Evolutionary conservation across 306 rosid species (phyloP).

Genomic region (Citrullus mucosospermus): DNA sequence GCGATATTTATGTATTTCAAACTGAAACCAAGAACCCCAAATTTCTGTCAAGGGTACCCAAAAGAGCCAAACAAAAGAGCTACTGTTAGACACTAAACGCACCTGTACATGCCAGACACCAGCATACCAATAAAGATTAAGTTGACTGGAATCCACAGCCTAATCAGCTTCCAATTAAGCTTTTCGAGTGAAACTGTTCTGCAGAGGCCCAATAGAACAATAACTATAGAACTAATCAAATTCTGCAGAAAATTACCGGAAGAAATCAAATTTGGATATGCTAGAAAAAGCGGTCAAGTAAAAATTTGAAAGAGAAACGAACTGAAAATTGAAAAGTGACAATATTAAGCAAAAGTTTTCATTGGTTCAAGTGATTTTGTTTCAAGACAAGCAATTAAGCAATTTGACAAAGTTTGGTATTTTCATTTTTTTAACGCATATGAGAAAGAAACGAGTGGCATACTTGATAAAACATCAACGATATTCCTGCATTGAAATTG

Average conservation of each 20-base stretch:
- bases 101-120: constrained; percentile 84
- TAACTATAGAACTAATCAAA: constrained; percentile 56
- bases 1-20: constrained; percentile 77
- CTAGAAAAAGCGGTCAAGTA: neutral
- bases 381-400: neutral
- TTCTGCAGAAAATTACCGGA: constrained; percentile 39
- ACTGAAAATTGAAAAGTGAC: neutral
- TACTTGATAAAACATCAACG: constrained; percentile 88
- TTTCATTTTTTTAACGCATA: neutral
- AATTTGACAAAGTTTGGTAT: neutral
- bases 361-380: neutral
- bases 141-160: constrained; percentile 86
- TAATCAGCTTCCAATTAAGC: constrained; percentile 68
- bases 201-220: constrained; percentile 42
- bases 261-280: neutral
- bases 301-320: neutral
- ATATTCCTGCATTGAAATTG: constrained; percentile 75
- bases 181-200: constrained; percentile 49
- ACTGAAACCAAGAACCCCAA: constrained; percentile 33
- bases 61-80: neutral
- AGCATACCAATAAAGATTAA: constrained; percentile 84
- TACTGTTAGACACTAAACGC: neutral
- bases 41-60: neutral
- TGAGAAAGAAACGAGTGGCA: neutral
- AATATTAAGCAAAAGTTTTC: neutral